These are phyloP conservation scores for Madurella mycetomatis DNA, from an alignment of 2,329 filamentous ascomycete genomes.

Conservation along the genomic window DNA sequence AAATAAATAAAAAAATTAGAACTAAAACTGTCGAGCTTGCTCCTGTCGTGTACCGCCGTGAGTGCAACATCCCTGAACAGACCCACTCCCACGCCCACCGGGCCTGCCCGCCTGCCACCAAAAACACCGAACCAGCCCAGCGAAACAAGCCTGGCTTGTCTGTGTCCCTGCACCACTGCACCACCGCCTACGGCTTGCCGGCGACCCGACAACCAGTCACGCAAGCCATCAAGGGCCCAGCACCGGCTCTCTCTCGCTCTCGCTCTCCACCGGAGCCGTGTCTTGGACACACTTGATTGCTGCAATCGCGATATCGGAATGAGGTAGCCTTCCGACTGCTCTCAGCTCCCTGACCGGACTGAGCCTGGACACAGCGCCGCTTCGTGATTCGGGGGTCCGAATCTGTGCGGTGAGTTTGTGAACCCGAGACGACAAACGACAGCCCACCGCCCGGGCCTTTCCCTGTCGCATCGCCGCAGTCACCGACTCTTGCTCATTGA, in stretches of 20 bases:
- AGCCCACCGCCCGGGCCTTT: conserved; percentile 1
- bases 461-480: conserved; percentile 8
- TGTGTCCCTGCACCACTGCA: conserved; percentile 14
- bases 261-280: conserved; percentile 4
- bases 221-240: conserved; percentile 8
- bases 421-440: background rate
- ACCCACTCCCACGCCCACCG: conserved; percentile 11
- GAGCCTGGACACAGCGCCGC: conserved; percentile 33
- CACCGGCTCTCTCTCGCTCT: conserved; percentile 3
- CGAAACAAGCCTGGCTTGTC: conserved; percentile 9
- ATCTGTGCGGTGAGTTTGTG: conserved; percentile 5
- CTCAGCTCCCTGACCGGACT: conserved; percentile 61
- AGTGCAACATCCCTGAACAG: conserved; percentile 4
- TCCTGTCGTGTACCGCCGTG: conserved; percentile 15
- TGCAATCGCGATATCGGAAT: conserved; percentile 41
- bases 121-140: conserved; percentile 19
- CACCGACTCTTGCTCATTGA: conserved; percentile 11
- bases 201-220: conserved; percentile 14
- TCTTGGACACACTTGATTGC: conserved; percentile 22
- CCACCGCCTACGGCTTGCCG: conserved; percentile 16
- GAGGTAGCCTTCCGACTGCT: conserved; percentile 52
- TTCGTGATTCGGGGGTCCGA: conserved; percentile 12
- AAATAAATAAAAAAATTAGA: conserved; percentile 8
- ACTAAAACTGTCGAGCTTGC: background rate
- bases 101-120: conserved; percentile 20